Evolutionary conservation across 176 grass and related monocot genomes (phyloP).

Genomic region (Triticum monococcum): DNA sequence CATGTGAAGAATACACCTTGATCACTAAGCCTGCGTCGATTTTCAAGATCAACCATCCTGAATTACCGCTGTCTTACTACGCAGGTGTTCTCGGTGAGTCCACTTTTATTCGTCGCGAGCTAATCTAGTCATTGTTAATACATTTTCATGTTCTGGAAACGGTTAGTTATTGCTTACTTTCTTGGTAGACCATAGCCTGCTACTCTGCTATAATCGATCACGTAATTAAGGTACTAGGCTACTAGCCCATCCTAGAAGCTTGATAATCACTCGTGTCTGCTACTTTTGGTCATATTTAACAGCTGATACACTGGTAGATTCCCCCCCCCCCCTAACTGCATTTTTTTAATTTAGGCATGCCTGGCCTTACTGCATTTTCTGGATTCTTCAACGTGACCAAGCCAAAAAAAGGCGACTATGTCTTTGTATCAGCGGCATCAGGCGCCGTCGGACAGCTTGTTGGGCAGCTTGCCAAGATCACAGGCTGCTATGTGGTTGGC

Average conservation of each 20-base stretch:
- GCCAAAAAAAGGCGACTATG: constrained; percentile 32
- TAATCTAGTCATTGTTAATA: background rate
- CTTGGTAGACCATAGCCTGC: background rate
- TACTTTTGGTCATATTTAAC: background rate
- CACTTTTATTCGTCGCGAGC: background rate
- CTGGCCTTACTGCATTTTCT: background rate
- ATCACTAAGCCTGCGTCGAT: constrained; percentile 35
- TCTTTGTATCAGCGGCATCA: background rate
- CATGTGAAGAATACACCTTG: constrained; percentile 70
- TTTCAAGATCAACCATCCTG: constrained; percentile 1
- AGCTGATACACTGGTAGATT: background rate
- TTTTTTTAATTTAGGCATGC: constrained; percentile 10
- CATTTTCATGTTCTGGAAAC: background rate
- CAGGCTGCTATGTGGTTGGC: background rate
- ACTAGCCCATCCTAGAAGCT: background rate
- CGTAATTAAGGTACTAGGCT: background rate
- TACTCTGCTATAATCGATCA: background rate
- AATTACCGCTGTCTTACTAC: constrained; percentile 66
- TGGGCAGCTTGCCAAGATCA: background rate
- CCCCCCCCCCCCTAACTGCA: background rate
- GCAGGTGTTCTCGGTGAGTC: constrained; percentile 19
- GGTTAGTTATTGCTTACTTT: background rate
- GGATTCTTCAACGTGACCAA: constrained; percentile 28
- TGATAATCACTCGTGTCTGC: background rate
- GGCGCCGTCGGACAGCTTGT: background rate